phyloP scores from a whole-genome alignment of 1,284 basidiomycete species.

The Vanrija sp. region DNA sequence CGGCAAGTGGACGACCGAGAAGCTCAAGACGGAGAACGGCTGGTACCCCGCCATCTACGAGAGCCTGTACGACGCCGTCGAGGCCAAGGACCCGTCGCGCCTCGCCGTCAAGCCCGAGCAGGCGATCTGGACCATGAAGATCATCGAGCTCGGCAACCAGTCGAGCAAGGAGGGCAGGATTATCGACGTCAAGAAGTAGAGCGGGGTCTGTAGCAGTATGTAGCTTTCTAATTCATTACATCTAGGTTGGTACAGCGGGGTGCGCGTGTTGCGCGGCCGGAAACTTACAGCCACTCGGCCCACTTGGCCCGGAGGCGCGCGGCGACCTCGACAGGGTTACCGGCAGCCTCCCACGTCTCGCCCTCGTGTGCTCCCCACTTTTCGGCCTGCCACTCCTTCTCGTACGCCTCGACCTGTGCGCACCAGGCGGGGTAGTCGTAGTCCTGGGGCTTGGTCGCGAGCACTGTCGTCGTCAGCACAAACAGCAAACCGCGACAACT shows the following conservation, averaged over 20 bases:
- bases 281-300: neutral
- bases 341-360: slow-evolving; percentile 25
- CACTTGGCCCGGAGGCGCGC: slow-evolving; percentile 2
- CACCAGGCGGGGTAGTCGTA: neutral
- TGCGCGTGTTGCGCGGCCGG: too few relatives aligned
- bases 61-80: slow-evolving; percentile 26
- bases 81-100: slow-evolving; percentile 14
- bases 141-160: slow-evolving; percentile 31
- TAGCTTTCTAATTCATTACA: too few relatives aligned
- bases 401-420: slow-evolving; percentile 45
- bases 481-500: too few relatives aligned
- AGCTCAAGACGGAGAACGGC: slow-evolving; percentile 8
- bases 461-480: too few relatives aligned
- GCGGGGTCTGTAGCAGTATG: neutral
- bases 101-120: slow-evolving; percentile 28
- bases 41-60: slow-evolving; percentile 31
- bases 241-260: too few relatives aligned
- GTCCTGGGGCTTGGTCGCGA: too few relatives aligned
- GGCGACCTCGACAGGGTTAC: neutral
- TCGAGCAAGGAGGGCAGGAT: slow-evolving; percentile 28
- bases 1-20: slow-evolving; percentile 6
- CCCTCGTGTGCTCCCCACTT: slow-evolving; percentile 31
- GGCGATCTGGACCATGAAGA: slow-evolving; percentile 23
- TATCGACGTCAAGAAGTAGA: slow-evolving; percentile 12
- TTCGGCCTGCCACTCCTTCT: slow-evolving; percentile 40